Base-by-base conservation (phyloP, 148 eudicot species). In the Rhododendron vialii region DNA sequence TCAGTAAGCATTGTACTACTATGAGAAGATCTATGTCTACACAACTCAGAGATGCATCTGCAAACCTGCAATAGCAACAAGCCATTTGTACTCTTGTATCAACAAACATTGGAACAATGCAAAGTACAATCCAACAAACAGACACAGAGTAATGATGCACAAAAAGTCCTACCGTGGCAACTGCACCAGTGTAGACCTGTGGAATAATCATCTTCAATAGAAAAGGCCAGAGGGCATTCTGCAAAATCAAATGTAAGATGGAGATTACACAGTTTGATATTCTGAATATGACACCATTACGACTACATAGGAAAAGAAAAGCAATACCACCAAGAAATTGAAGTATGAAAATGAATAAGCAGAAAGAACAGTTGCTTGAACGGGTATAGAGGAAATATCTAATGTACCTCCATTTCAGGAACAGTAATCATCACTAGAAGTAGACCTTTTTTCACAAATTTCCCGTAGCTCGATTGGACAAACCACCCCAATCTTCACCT, bases 31-130 rank as follows among this genome's bases (percentile, higher is more conserved):
- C 93, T 93, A 74, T 87, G 91, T 88, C 93, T 90, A 91, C 95
- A 97, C 86, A 97, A 87, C 89, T 97, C 99, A 67, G 98, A 92
- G 87, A 97, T 94, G 94, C 99, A 97, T 92, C 96, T 94, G 93
- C 99, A 97, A 86, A 97, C 98, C 99, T 95, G 89, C 80, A 86
- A 84, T 83, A 83, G 59, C 55, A 81, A 47, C 65, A 53, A 81
- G 83, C 65, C 35, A 30, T 18, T 81, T 22, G 30, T 15, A 51
- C 65, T 53, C 67, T 15, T 30, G 65, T 14, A 26, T 14, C 15
- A 81, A 24, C 35, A 53, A 7, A 48, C 20, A 15, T 75, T 81
- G 57, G 24, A 50, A 20, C 45, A 79, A 59, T 83, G 76, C 41
- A 78, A 61, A 67, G 33, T 80, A 35, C 38, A 30, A 48, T 48